phyloP scores from a whole-genome alignment of 2,329 filamentous ascomycete species.

The Seiridium cupressi region DNA sequence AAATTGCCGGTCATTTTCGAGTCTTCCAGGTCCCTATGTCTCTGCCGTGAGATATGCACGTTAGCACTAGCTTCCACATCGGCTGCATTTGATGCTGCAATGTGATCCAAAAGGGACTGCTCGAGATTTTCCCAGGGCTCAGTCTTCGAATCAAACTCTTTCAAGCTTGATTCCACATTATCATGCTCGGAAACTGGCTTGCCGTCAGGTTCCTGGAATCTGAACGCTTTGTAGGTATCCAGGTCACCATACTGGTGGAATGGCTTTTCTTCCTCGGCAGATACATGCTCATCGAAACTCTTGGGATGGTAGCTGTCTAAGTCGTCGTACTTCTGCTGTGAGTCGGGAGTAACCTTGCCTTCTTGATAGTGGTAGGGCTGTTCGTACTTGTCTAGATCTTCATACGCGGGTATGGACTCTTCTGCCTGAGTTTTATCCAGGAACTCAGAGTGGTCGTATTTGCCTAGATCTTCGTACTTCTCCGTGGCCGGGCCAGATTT shows the following conservation, averaged over 20 bases:
- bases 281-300: constrained; percentile 20
- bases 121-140: constrained; percentile 26
- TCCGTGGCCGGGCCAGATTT: constrained; percentile 24
- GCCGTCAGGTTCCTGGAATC: constrained; percentile 33
- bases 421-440: constrained; percentile 26
- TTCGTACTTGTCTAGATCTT: constrained; percentile 41
- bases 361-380: constrained; percentile 25
- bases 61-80: constrained; percentile 24
- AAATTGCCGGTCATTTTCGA: constrained; percentile 44
- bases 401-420: constrained; percentile 30
- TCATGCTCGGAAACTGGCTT: constrained; percentile 27
- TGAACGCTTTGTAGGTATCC: constrained; percentile 35
- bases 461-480: constrained; percentile 40
- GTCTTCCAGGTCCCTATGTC: constrained; percentile 19
- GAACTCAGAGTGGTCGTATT: constrained; percentile 32
- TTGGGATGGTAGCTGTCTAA: constrained; percentile 34
- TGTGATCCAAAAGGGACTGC: constrained; percentile 25
- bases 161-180: constrained; percentile 30
- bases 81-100: constrained; percentile 25
- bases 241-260: constrained; percentile 38
- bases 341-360: constrained; percentile 16
- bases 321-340: constrained; percentile 31
- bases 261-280: constrained; percentile 19
- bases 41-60: constrained; percentile 18
- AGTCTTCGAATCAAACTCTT: constrained; percentile 35